Evolutionary conservation across 108 stramenopile species (phyloP).

Genomic region (Conticribra guillardii): DNA sequence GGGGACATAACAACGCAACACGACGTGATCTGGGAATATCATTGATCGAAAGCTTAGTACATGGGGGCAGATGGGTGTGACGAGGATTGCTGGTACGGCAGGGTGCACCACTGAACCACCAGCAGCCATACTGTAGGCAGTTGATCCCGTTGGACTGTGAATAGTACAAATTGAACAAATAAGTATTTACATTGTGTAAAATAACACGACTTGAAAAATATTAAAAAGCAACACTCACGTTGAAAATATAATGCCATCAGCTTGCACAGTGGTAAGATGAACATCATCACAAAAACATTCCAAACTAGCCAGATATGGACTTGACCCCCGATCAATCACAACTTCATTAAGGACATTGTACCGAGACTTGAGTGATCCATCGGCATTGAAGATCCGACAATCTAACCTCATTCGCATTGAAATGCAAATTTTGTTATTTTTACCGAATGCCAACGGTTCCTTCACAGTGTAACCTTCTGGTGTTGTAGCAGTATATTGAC

Average conservation of each 20-base stretch:
- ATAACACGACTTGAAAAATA: constrained; percentile 12
- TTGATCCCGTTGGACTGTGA: constrained; percentile 87
- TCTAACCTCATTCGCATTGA: constrained; percentile 93
- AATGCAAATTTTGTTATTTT: constrained; percentile 71
- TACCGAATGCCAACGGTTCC: constrained; percentile 64
- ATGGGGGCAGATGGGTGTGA: constrained; percentile 98
- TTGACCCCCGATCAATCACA: constrained; percentile 92
- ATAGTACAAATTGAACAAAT: not conserved
- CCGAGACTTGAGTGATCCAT: constrained; percentile 66
- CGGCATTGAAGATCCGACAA: constrained; percentile 74
- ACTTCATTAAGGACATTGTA: constrained; percentile 97
- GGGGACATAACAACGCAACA: constrained; percentile 84
- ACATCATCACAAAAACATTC: constrained; percentile 93
- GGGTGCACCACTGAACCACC: constrained; percentile 98
- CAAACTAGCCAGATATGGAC: constrained; percentile 88
- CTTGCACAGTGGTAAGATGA: constrained; percentile 95
- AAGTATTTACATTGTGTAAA: too few species aligned
- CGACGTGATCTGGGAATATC: constrained; percentile 94
- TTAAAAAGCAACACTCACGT: constrained; percentile 39
- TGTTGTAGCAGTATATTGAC: constrained; percentile 35
- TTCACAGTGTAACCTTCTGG: constrained; percentile 42
- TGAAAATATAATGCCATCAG: constrained; percentile 95
- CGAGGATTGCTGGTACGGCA: constrained; percentile 91
- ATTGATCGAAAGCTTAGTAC: constrained; percentile 94
- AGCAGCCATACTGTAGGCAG: constrained; percentile 96